These are phyloP conservation scores for Rhodotorula paludigena DNA, from an alignment of 768 basidiomycete genomes.

Conservation along the genomic window DNA sequence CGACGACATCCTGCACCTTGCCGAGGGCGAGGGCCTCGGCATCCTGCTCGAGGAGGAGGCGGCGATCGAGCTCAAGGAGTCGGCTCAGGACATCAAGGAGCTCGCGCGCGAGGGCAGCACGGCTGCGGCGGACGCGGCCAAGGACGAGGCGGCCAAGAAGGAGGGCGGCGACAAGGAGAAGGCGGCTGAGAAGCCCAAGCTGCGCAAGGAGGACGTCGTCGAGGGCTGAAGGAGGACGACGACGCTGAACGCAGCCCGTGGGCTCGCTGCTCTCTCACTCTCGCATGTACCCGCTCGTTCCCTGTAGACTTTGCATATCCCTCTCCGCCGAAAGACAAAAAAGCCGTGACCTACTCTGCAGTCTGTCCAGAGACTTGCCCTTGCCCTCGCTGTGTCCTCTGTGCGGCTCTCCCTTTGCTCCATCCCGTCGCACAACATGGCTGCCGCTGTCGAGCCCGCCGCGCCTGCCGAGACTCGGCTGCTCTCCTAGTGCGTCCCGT, in stretches of 20 bases:
- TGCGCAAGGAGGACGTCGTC: conserved; percentile 95
- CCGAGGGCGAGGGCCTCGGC: conserved; percentile 58
- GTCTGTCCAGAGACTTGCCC: too few species aligned
- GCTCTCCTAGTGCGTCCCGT: conserved; percentile 20
- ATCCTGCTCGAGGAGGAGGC: conserved; percentile 36
- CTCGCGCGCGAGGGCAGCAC: conserved; percentile 6
- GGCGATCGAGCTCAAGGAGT: conserved; percentile 18
- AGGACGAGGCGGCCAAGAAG: neutral
- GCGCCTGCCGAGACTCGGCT: conserved; percentile 15
- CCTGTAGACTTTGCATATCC: neutral
- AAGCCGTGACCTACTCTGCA: neutral
- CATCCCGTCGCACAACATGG: neutral
- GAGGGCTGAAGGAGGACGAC: conserved; percentile 46
- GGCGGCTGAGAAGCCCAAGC: conserved; percentile 57
- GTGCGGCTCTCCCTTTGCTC: too few species aligned
- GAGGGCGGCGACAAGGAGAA: conserved; percentile 11
- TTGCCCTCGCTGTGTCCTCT: neutral
- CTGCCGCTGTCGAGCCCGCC: conserved; percentile 10
- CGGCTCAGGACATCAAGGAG: conserved; percentile 21
- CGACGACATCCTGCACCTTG: conserved; percentile 88
- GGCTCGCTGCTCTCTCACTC: too few species aligned
- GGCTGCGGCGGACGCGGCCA: too few species aligned
- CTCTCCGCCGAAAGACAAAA: too few species aligned
- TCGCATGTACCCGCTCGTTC: too few species aligned
- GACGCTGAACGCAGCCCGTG: too few species aligned